These are phyloP conservation scores for Lentinus brumalis DNA, from an alignment of 768 basidiomycete species.

Conservation along the genomic window DNA sequence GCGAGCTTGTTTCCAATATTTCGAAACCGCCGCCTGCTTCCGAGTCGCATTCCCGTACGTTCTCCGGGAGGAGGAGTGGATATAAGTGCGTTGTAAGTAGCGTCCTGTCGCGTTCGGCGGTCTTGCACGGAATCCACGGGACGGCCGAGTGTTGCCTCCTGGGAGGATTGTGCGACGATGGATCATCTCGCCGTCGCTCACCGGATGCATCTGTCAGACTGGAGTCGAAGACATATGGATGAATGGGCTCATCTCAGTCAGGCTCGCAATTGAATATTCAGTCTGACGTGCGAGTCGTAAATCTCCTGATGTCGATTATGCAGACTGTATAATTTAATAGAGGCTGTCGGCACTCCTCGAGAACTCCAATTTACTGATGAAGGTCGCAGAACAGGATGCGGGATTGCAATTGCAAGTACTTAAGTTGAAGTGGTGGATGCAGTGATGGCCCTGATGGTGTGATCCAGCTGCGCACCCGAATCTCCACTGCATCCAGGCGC, in stretches of 20 bases:
- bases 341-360: too few relatives aligned
- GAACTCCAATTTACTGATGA: too few relatives aligned
- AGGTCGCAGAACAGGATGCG: too few relatives aligned
- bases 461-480: too few relatives aligned
- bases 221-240: background rate
- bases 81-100: too few relatives aligned
- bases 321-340: too few relatives aligned
- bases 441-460: too few relatives aligned
- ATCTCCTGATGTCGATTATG: too few relatives aligned
- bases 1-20: background rate
- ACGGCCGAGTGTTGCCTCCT: background rate
- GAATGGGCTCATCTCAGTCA: background rate
- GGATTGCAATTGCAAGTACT: too few relatives aligned
- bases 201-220: background rate
- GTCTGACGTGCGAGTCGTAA: background rate
- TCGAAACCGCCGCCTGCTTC: background rate
- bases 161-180: background rate
- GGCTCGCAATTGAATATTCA: background rate
- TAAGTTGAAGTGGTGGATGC: too few relatives aligned
- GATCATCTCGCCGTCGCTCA: background rate
- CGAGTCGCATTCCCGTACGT: background rate
- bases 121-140: background rate
- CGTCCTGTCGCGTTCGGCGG: background rate
- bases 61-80: background rate
- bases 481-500: too few relatives aligned